Base-by-base conservation (phyloP, 1,139 yeast genomes). In the Petasospora rhodanensis region DNA sequence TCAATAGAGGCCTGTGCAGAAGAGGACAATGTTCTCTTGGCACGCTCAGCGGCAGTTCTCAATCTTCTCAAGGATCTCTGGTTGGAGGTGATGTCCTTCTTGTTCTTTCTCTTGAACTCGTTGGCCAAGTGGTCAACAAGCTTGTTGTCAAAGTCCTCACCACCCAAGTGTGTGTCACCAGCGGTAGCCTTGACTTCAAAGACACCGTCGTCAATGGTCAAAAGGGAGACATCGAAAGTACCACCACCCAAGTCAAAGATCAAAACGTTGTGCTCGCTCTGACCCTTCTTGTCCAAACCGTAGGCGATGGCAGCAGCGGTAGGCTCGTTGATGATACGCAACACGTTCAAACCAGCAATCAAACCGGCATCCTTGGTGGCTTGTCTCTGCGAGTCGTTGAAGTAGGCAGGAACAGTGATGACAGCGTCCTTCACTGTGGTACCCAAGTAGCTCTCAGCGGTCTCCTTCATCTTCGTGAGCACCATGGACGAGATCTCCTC, bases 311-410 rank as follows among this genome's bases (percentile, higher is more conserved):
- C 96, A 60, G 96, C 96, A 52, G 96, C 96, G 53, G 96, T 87
- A 64, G 96, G 96, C 76, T 87, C 96, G 80, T 87, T 87, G 63
- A 87, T 87, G 68, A 87, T 87, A 73, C 96, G 82, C 69, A 87
- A 76, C 61, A 87, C 96, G 79, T 87, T 85, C 65, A 87, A 80
- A 64, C 96, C 96, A 55, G 96, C 86, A 73, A 87, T 87, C 69
- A 91, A 81, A 80, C 96, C 96, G 55, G 96, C 96, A 68, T 87
- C 96, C 78, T 87, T 87, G 71, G 96, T 87, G 52, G 96, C 96
- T 74, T 87, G 96, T 73, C 96, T 85, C 75, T 87, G 96, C 58
- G 96, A 85, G 67, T 87, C 96, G 72, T 87, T 87, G 82, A 87
- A 87, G 72, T 87, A 87, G 62, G 96, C 96, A 68, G 96, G 96